phyloP scores from a whole-genome alignment of 2,329 filamentous ascomycete genomes.

The Fusarium sp. region DNA sequence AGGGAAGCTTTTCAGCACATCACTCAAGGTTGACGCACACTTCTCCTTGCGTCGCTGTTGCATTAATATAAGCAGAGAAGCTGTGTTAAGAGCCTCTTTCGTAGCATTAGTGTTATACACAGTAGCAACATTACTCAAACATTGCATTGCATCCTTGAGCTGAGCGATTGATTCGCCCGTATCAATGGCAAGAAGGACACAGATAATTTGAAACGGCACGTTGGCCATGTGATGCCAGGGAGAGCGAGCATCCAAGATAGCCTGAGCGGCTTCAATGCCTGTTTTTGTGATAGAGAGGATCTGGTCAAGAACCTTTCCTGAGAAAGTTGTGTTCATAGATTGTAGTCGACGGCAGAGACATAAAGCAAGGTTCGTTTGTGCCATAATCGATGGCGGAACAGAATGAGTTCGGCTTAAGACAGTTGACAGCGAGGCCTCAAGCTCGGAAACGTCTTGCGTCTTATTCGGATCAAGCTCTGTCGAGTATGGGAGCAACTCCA shows the following conservation, averaged over 20 bases:
- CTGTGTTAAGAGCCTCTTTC: constrained; percentile 64
- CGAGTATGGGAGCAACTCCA: constrained; percentile 62
- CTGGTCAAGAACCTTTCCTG: constrained; percentile 54
- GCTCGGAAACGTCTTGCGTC: constrained; percentile 51
- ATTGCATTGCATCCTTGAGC: constrained; percentile 61
- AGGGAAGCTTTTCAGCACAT: constrained; percentile 51
- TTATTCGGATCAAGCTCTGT: constrained; percentile 64
- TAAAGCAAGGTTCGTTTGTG: constrained; percentile 65
- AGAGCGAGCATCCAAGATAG: constrained; percentile 54
- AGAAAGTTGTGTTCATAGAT: constrained; percentile 58
- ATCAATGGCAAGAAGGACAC: constrained; percentile 65
- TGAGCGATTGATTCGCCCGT: constrained; percentile 58
- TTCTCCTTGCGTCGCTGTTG: constrained; percentile 63
- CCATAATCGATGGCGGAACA: constrained; percentile 55
- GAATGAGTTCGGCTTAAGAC: constrained; percentile 54
- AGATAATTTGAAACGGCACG: constrained; percentile 68
- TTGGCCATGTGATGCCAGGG: constrained; percentile 71
- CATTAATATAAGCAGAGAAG: constrained; percentile 62
- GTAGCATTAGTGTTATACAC: constrained; percentile 59
- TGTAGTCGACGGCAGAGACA: constrained; percentile 65
- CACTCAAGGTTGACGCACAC: constrained; percentile 48
- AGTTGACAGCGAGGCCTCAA: constrained; percentile 53
- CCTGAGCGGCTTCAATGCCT: constrained; percentile 58
- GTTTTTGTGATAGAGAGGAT: constrained; percentile 57
- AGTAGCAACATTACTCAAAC: constrained; percentile 52